phyloP scores from a whole-genome alignment of 768 basidiomycete genomes.

The Leccinum sublutescens region DNA sequence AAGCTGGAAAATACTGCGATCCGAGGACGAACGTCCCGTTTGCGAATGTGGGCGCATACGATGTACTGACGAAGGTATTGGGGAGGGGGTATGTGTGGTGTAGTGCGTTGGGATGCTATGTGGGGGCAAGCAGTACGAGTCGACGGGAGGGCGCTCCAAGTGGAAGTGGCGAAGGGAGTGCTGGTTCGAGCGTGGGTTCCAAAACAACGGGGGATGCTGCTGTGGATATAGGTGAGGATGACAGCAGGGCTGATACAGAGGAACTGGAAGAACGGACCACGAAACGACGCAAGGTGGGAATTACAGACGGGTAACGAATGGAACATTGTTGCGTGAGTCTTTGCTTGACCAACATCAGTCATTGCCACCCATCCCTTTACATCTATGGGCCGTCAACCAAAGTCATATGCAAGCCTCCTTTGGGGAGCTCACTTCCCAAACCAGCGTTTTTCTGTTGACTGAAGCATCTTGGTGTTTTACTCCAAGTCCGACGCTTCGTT shows the following conservation, averaged over 20 bases:
- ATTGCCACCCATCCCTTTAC: background rate
- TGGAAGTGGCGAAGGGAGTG: background rate
- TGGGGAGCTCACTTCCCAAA: background rate
- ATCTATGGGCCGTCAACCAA: background rate
- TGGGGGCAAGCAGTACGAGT: constrained; percentile 15
- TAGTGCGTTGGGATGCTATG: constrained; percentile 42
- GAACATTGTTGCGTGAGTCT: background rate
- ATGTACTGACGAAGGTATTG: constrained; percentile 58
- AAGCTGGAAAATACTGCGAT: constrained; percentile 73
- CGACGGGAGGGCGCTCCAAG: background rate
- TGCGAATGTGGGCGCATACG: constrained; percentile 65
- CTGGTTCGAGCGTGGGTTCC: background rate
- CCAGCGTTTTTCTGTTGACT: too few relatives aligned
- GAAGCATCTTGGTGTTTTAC: too few relatives aligned
- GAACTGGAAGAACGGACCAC: constrained; percentile 7
- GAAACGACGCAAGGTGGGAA: constrained; percentile 18
- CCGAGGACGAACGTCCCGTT: constrained; percentile 80
- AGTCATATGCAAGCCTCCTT: background rate
- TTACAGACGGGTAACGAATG: constrained; percentile 3
- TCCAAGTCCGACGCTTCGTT: too few relatives aligned
- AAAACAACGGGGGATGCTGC: background rate
- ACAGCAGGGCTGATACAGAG: background rate
- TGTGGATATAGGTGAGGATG: background rate
- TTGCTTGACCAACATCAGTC: background rate
- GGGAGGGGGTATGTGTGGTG: constrained; percentile 72